Percentiles rank a stretch among this genome's conserved stretches.
Evolutionary conservation across 2,329 filamentous ascomycete genomes (phyloP).

Genomic region (Cordyceps militaris): DNA sequence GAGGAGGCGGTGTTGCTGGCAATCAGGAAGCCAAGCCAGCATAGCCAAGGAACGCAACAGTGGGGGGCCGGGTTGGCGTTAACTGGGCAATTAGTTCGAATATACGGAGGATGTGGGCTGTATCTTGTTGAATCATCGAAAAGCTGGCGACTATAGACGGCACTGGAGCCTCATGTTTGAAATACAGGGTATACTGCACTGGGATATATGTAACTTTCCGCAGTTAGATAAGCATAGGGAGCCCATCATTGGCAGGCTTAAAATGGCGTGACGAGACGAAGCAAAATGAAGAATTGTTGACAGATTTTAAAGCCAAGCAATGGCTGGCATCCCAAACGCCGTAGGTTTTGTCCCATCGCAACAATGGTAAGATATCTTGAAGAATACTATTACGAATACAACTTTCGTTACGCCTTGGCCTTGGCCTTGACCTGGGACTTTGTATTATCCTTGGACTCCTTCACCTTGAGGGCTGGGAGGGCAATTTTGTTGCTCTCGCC

Average conservation of each 20-base stretch:
- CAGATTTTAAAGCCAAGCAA: background rate
- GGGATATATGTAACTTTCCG: background rate
- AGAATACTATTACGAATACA: background rate
- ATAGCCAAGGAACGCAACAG: background rate
- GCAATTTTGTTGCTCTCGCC: conserved; percentile 58
- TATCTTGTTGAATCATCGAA: background rate
- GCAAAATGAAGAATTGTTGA: background rate
- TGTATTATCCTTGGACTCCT: conserved; percentile 26
- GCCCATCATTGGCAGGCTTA: background rate
- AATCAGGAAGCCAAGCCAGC: conserved; percentile 8
- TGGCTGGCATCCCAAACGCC: background rate
- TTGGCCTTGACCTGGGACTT: conserved; percentile 20
- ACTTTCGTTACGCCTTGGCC: background rate
- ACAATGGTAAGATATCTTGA: background rate
- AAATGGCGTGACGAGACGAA: background rate
- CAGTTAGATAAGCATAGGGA: background rate
- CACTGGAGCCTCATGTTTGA: background rate
- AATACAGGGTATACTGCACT: background rate
- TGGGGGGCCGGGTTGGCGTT: background rate
- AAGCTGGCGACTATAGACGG: background rate
- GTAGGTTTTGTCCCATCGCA: background rate
- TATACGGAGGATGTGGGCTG: background rate
- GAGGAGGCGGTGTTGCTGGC: conserved; percentile 25
- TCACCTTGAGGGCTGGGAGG: conserved; percentile 60
- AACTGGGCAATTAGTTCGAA: background rate